These are phyloP conservation scores for Neoboletus brunneissimus DNA, from an alignment of 768 basidiomycete genomes.

Conservation along the genomic window DNA sequence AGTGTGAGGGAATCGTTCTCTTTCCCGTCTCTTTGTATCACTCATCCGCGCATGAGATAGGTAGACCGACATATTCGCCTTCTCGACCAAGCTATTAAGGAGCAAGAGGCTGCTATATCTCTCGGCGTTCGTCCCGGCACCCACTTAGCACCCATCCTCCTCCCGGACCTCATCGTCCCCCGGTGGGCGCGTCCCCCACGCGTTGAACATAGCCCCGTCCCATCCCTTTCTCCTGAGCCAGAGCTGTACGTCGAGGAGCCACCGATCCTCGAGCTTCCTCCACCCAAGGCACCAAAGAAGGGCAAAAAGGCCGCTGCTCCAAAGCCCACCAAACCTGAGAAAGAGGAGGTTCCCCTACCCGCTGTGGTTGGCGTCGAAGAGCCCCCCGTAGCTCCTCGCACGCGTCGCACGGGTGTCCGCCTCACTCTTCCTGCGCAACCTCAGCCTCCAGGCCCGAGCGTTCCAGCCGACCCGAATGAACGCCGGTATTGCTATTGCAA, in stretches of 20 bases:
- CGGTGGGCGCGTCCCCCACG: conserved; percentile 48
- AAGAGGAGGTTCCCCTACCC: conserved; percentile 14
- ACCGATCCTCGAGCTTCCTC: conserved; percentile 3
- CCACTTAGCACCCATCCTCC: conserved; percentile 50
- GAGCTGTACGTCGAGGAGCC: conserved; percentile 18
- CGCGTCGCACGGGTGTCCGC: conserved; percentile 29
- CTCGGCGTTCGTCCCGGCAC: conserved; percentile 54
- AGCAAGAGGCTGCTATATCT: conserved; percentile 54
- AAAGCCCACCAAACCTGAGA: conserved; percentile 16
- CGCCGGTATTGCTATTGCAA: conserved; percentile 79
- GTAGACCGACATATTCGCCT: conserved; percentile 77
- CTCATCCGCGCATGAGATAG: conserved; percentile 36
- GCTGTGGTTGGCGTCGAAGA: conserved; percentile 10
- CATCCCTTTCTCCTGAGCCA: conserved; percentile 33
- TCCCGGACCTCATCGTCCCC: conserved; percentile 61
- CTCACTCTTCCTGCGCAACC: conserved; percentile 37
- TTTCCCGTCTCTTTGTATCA: not conserved
- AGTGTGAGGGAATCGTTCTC: conserved; percentile 44
- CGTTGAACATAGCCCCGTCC: conserved; percentile 42
- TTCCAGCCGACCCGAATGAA: conserved; percentile 46
- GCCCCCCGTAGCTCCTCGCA: conserved; percentile 8
- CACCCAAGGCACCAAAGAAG: conserved; percentile 22
- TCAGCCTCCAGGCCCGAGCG: conserved; percentile 13
- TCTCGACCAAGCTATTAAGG: conserved; percentile 70
- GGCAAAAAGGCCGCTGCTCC: conserved; percentile 19